Evolutionary conservation across 495 filamentous ascomycete species (phyloP).

Genomic region (Alectoria sarmentosa): DNA sequence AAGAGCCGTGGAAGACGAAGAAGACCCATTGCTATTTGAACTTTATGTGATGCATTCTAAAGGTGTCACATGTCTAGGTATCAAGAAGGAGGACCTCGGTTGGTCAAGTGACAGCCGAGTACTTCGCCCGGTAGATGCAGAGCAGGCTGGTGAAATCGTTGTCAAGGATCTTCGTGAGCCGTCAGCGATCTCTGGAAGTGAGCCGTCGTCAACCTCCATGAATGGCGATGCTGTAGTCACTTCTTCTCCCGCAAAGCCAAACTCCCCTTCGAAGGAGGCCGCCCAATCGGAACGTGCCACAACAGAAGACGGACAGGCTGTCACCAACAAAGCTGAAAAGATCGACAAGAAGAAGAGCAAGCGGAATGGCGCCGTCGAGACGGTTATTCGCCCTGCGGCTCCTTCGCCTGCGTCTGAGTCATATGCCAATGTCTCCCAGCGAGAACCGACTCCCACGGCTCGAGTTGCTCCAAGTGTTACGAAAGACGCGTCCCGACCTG

Average conservation of each 20-base stretch:
- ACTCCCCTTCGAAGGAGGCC: constrained; percentile 36
- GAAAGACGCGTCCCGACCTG: constrained; percentile 2
- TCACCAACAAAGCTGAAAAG: constrained; percentile 40
- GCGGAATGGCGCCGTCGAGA: constrained; percentile 38
- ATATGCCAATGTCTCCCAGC: constrained; percentile 19
- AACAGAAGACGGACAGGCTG: constrained; percentile 33
- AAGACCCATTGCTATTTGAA: constrained; percentile 69
- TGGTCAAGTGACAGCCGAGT: constrained; percentile 85
- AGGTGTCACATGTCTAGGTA: constrained; percentile 76
- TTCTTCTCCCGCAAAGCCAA: constrained; percentile 34
- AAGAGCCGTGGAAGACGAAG: constrained; percentile 43
- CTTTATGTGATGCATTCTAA: constrained; percentile 96
- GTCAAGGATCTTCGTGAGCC: constrained; percentile 44
- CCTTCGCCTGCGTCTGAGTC: constrained; percentile 18
- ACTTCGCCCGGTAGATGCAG: constrained; percentile 64
- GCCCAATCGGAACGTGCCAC: constrained; percentile 26
- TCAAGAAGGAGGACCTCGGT: constrained; percentile 82
- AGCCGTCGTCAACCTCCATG: constrained; percentile 39
- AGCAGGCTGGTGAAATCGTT: constrained; percentile 53
- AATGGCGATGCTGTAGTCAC: constrained; percentile 42
- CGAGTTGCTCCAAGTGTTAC: constrained; percentile 17
- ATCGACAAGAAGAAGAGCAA: constrained; percentile 54
- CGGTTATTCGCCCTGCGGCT: constrained; percentile 30
- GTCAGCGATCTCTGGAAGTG: constrained; percentile 35
- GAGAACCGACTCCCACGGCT: constrained; percentile 16